Conservation (phyloP, 2,329 filamentous ascomycete species). For the Stemphylium vesicarium region DNA sequence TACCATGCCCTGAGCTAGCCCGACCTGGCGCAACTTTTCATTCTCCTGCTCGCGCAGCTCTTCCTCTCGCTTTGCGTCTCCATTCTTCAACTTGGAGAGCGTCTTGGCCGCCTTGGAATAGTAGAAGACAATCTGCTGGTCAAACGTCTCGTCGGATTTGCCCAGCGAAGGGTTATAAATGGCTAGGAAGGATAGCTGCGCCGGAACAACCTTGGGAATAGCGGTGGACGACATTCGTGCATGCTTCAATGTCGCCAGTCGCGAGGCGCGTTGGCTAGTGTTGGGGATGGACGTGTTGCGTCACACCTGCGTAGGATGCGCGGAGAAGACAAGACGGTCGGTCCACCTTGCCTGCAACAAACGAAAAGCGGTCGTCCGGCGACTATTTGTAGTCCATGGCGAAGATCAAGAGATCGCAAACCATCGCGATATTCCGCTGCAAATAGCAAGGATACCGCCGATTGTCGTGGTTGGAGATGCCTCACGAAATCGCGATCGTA, state of each 20-base stretch:
- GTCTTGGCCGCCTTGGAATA: constrained; percentile 61
- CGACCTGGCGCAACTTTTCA: constrained; percentile 88
- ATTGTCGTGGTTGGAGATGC: constrained; percentile 12
- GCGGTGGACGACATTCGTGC: constrained; percentile 35
- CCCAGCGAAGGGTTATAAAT: constrained; percentile 93
- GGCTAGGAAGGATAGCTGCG: constrained; percentile 86
- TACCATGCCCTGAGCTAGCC: constrained; percentile 95
- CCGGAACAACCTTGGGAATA: constrained; percentile 65
- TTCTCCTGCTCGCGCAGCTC: constrained; percentile 70
- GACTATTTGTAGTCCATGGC: constrained; percentile 11
- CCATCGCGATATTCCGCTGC: constrained; percentile 5
- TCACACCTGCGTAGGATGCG: constrained; percentile 8
- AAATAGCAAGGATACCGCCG: constrained; percentile 2
- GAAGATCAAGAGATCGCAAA: neutral
- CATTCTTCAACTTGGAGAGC: constrained; percentile 37
- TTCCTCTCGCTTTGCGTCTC: constrained; percentile 44
- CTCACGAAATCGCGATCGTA: constrained; percentile 16
- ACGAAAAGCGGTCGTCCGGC: constrained; percentile 1
- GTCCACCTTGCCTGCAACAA: constrained; percentile 1
- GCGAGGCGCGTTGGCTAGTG: constrained; percentile 7
- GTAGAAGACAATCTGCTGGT: constrained; percentile 92
- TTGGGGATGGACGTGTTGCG: constrained; percentile 8
- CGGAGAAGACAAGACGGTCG: neutral
- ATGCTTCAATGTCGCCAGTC: constrained; percentile 4
- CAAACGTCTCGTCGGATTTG: constrained; percentile 72